phyloP scores from a whole-genome alignment of 176 grass and related monocot genomes.

The Phyllostachys edulis region DNA sequence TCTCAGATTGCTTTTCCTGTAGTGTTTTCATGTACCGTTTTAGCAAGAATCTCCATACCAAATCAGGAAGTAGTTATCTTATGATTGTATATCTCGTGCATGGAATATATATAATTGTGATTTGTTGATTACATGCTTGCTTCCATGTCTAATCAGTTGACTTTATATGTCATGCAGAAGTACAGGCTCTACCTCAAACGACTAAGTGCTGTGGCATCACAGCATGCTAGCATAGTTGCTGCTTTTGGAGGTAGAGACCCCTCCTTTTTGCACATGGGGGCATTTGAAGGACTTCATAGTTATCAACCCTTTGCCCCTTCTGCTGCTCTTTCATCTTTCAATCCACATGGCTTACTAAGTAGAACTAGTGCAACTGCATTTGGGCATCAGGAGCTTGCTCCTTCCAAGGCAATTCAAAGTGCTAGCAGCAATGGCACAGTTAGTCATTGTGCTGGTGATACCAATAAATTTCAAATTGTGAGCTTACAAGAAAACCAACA shows the following conservation, averaged over 20 bases:
- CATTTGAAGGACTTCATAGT: constrained; percentile 67
- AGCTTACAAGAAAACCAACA: constrained; percentile 50
- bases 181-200: constrained; percentile 96
- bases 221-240: constrained; percentile 82
- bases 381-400: constrained; percentile 52
- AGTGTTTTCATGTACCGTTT: neutral
- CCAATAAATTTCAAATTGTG: constrained; percentile 49
- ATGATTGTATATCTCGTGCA: neutral
- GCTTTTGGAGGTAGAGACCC: constrained; percentile 74
- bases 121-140: neutral
- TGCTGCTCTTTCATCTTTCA: constrained; percentile 60
- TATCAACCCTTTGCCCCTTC: constrained; percentile 59
- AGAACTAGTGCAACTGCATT: constrained; percentile 35
- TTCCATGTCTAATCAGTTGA: constrained; percentile 21
- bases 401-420: constrained; percentile 52
- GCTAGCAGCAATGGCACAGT: constrained; percentile 24
- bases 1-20: neutral
- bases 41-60: neutral
- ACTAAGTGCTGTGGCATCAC: constrained; percentile 70
- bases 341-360: constrained; percentile 52
- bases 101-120: neutral
- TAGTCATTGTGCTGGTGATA: constrained; percentile 41
- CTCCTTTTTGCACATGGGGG: constrained; percentile 71
- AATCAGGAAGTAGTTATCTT: constrained; percentile 8
- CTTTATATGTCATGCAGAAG: constrained; percentile 62